These are phyloP conservation scores for Serendipita sp. DNA, from an alignment of 768 basidiomycete species.

Conservation along the genomic window DNA sequence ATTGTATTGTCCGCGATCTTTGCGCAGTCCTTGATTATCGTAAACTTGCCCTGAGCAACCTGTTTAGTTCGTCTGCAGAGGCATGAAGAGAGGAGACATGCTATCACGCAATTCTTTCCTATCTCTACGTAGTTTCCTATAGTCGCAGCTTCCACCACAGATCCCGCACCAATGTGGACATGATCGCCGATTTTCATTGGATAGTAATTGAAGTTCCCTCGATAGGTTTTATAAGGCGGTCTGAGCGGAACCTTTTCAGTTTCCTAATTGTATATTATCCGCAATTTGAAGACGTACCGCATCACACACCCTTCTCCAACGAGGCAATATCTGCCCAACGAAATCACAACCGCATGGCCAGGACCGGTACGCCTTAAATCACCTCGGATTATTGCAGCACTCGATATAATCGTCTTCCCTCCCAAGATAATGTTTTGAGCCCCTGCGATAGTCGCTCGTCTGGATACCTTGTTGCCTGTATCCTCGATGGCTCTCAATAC, in stretches of 20 bases:
- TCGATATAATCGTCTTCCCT: constrained; percentile 91
- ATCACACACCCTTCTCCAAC: constrained; percentile 83
- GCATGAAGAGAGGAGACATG: constrained; percentile 24
- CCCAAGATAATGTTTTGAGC: constrained; percentile 95
- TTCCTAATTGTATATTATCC: neutral
- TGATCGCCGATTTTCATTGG: constrained; percentile 95
- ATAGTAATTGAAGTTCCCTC: constrained; percentile 89
- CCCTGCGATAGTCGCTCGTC: constrained; percentile 79
- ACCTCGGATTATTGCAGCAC: constrained; percentile 79
- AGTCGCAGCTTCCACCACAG: constrained; percentile 83
- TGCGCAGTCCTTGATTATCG: constrained; percentile 91
- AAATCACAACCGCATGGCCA: constrained; percentile 87
- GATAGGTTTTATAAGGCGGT: constrained; percentile 80
- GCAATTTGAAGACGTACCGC: constrained; percentile 35
- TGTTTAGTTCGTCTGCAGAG: neutral
- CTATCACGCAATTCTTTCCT: constrained; percentile 90
- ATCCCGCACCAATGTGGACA: constrained; percentile 82
- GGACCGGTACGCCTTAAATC: constrained; percentile 81
- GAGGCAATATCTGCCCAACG: constrained; percentile 82
- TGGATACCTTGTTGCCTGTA: constrained; percentile 91
- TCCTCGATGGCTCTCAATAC: constrained; percentile 35
- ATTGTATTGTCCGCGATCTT: constrained; percentile 80
- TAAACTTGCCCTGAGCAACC: constrained; percentile 76
- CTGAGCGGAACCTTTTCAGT: constrained; percentile 30
- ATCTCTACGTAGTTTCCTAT: constrained; percentile 92